Evolutionary conservation across 345 rosid species (phyloP).

Genomic region (Geranium brycei): DNA sequence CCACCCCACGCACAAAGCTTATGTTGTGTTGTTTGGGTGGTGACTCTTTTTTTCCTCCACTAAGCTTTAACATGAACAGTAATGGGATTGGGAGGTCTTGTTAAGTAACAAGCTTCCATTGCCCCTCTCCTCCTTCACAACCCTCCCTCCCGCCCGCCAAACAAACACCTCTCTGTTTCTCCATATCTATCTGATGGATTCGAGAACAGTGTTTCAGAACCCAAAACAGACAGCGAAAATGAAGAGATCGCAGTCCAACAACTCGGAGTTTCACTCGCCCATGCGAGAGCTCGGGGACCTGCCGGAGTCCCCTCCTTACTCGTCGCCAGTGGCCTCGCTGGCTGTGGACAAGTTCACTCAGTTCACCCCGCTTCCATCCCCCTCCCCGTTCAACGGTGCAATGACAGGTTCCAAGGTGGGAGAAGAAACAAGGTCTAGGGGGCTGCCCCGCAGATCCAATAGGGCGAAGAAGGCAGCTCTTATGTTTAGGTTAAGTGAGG

Average conservation of each 20-base stretch:
- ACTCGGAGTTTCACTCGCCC: conserved; percentile 32
- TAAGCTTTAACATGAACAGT: no score
- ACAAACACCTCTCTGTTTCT: background rate
- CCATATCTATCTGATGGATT: background rate
- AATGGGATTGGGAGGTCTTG: no score
- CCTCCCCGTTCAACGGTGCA: conserved; percentile 14
- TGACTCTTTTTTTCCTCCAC: no score
- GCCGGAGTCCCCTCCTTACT: conserved; percentile 38
- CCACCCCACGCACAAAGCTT: no score
- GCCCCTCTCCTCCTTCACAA: background rate
- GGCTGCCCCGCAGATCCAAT: conserved; percentile 18
- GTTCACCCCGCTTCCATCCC: conserved; percentile 27
- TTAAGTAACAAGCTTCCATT: no score
- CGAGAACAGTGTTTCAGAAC: background rate
- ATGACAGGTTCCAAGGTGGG: conserved; percentile 5
- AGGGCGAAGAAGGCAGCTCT: conserved; percentile 28
- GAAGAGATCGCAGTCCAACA: conserved; percentile 51
- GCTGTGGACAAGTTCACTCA: conserved; percentile 34
- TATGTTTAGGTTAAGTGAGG: conserved; percentile 54
- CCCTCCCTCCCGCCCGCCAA: background rate
- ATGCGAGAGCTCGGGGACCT: conserved; percentile 57
- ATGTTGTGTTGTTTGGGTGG: no score
- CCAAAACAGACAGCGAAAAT: conserved; percentile 11
- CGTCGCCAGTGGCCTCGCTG: conserved; percentile 51
- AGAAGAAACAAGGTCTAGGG: conserved; percentile 6